Conservation (phyloP, 2,329 filamentous ascomycete genomes). For the Alternaria arborescens region DNA sequence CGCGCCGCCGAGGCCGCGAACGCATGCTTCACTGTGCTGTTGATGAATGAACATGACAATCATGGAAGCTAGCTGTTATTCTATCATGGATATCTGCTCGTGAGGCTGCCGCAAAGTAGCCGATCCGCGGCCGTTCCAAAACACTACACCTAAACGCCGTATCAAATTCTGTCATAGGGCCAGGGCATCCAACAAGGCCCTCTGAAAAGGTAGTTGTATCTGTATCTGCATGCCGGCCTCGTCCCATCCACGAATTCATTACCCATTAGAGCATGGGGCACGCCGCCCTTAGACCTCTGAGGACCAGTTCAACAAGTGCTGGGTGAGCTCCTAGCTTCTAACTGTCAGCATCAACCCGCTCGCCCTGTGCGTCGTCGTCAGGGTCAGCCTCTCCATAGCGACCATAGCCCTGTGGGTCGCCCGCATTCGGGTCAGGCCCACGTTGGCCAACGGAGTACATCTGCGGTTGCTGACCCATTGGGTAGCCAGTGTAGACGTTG, state of each 20-base stretch:
- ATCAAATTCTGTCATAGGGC: constrained; percentile 1
- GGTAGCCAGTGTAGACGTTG: constrained; percentile 83
- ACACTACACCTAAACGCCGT: constrained; percentile 36
- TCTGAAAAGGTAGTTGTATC: not conserved
- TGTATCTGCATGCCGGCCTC: not conserved
- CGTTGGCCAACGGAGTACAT: constrained; percentile 52
- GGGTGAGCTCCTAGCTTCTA: constrained; percentile 12
- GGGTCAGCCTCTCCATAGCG: constrained; percentile 51
- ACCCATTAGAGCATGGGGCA: not conserved
- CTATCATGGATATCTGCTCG: constrained; percentile 31
- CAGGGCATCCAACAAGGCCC: not conserved
- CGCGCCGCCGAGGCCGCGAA: not conserved
- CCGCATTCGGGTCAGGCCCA: constrained; percentile 48
- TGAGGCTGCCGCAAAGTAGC: constrained; percentile 33
- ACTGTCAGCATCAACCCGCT: constrained; percentile 51
- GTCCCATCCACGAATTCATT: not conserved
- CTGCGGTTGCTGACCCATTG: constrained; percentile 79
- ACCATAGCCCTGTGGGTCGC: constrained; percentile 49
- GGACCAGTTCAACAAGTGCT: not conserved
- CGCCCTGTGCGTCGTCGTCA: constrained; percentile 53
- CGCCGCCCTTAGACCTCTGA: not conserved
- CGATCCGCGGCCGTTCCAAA: constrained; percentile 48
- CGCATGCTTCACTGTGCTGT: not conserved
- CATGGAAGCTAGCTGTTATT: constrained; percentile 11
- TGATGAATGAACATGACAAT: not conserved